Percentiles rank a stretch among this genome's conserved stretches.
Evolutionary conservation across 176 grass and related monocot genomes (phyloP).

Genomic region (Aegilops speltoides): DNA sequence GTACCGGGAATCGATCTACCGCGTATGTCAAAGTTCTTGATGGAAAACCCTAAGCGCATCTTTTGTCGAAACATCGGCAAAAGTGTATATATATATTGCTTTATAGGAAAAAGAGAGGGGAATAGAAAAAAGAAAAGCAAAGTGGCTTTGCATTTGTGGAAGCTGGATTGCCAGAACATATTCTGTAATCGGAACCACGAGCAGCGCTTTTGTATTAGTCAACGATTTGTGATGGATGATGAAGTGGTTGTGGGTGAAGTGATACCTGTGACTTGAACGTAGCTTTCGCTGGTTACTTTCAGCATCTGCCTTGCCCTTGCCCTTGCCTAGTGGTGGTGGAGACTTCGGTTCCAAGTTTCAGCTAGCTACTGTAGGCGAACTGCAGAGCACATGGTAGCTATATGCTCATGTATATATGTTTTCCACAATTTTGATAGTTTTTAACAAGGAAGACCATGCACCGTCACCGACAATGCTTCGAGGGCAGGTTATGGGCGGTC

Average conservation of each 20-base stretch:
- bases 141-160: conserved; percentile 58
- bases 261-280: not conserved
- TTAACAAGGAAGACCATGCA: not conserved
- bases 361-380: not conserved
- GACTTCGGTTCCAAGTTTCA: not conserved
- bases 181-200: conserved; percentile 38
- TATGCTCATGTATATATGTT: not conserved
- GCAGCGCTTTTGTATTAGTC: conserved; percentile 16
- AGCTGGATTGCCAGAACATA: conserved; percentile 46
- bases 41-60: conserved; percentile 32
- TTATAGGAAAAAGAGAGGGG: conserved; percentile 5
- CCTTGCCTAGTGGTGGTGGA: not conserved
- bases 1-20: conserved; percentile 23
- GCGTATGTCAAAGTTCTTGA: conserved; percentile 33
- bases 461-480: not conserved
- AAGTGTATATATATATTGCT: conserved; percentile 26
- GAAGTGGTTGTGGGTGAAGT: conserved; percentile 21
- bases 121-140: conserved; percentile 26
- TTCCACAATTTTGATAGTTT: not conserved
- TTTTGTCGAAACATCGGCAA: conserved; percentile 53
- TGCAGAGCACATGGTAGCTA: not conserved
- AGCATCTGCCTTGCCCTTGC: not conserved
- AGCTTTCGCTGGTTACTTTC: not conserved
- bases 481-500: not conserved
- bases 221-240: conserved; percentile 40